phyloP scores from a whole-genome alignment of 2,329 filamentous ascomycete species.

The Apiospora aurea region DNA sequence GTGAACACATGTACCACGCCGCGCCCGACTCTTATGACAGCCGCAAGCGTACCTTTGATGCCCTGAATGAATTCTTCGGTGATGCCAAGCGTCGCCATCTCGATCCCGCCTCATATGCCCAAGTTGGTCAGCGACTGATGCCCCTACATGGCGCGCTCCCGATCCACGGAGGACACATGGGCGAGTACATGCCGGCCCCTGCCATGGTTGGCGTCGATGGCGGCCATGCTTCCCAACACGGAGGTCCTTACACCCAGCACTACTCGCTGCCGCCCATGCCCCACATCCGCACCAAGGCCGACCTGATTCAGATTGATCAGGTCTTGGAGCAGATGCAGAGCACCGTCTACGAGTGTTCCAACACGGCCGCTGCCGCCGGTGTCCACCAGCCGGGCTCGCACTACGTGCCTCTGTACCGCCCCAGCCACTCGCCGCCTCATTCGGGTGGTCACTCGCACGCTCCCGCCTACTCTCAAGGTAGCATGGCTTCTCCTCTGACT shows the following conservation, averaged over 20 bases:
- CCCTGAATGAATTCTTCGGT: constrained; percentile 92
- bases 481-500: constrained; percentile 67
- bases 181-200: constrained; percentile 63
- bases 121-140: constrained; percentile 88
- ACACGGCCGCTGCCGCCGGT: constrained; percentile 78
- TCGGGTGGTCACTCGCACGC: constrained; percentile 46
- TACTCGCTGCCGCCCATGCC: constrained; percentile 89
- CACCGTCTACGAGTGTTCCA: constrained; percentile 93
- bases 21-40: constrained; percentile 63
- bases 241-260: constrained; percentile 73
- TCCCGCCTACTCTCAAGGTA: constrained; percentile 57
- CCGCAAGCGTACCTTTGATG: constrained; percentile 85
- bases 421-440: constrained; percentile 57
- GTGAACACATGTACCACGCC: constrained; percentile 69
- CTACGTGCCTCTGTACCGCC: constrained; percentile 63
- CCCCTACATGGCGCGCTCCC: constrained; percentile 77
- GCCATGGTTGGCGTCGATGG: constrained; percentile 60
- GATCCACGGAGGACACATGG: constrained; percentile 61
- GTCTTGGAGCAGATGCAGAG: constrained; percentile 96
- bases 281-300: constrained; percentile 90
- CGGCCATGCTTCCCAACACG: constrained; percentile 46
- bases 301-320: constrained; percentile 91
- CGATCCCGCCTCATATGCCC: constrained; percentile 86
- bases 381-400: constrained; percentile 78
- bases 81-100: constrained; percentile 91